phyloP scores from a whole-genome alignment of 768 basidiomycete species.

The Phlebiopsis flavidoalba region DNA sequence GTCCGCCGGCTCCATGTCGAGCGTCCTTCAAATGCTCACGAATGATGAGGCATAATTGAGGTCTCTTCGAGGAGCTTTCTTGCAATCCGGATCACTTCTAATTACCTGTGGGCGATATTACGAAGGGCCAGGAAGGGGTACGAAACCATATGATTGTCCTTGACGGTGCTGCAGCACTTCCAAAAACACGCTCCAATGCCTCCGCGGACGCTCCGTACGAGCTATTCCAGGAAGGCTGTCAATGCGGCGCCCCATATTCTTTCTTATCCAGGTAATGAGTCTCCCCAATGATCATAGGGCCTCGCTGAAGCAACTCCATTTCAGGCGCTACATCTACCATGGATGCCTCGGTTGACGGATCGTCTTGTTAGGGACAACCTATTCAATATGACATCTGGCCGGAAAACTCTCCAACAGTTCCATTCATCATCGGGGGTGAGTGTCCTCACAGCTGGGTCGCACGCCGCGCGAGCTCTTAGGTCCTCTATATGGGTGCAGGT shows the following conservation, averaged over 20 bases:
- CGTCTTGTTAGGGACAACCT: constrained; percentile 39
- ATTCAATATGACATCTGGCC: constrained; percentile 33
- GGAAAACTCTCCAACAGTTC: constrained; percentile 43
- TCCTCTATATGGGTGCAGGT: background rate
- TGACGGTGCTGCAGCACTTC: constrained; percentile 31
- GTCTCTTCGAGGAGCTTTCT: constrained; percentile 33
- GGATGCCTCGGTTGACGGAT: constrained; percentile 45
- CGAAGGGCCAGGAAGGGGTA: constrained; percentile 31
- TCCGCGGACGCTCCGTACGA: constrained; percentile 34
- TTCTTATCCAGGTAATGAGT: constrained; percentile 12
- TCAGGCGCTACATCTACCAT: constrained; percentile 29
- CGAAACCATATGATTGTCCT: constrained; percentile 35
- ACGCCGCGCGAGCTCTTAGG: too few relatives aligned
- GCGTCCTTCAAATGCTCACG: constrained; percentile 22
- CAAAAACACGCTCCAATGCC: constrained; percentile 37
- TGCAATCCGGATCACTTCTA: constrained; percentile 20
- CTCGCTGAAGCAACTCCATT: background rate
- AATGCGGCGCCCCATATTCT: constrained; percentile 27
- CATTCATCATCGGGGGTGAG: constrained; percentile 39
- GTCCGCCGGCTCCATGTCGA: constrained; percentile 34
- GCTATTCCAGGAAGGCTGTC: constrained; percentile 26
- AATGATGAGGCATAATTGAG: constrained; percentile 20
- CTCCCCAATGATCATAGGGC: background rate
- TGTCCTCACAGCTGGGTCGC: background rate
- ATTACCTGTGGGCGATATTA: constrained; percentile 12